Conservation (phyloP, 2,329 filamentous ascomycete genomes). For the Colletotrichum costaricense region DNA sequence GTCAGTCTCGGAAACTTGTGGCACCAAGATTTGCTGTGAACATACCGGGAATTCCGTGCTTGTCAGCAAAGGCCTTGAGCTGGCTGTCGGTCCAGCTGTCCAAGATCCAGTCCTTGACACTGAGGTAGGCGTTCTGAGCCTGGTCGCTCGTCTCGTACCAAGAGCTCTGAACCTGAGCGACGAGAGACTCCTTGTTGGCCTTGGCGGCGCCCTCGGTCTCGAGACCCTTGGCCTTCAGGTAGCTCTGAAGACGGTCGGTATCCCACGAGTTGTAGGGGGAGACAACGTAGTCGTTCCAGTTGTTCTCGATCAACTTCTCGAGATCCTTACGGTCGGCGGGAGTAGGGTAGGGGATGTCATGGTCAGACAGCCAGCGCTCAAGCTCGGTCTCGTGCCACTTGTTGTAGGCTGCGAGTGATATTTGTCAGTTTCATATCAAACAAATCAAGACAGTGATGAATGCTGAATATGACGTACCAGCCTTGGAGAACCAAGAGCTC, state of each 20-base stretch:
- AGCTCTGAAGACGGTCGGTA: constrained; percentile 72
- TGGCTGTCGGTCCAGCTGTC: constrained; percentile 96
- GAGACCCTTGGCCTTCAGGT: constrained; percentile 77
- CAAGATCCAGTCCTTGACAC: constrained; percentile 90
- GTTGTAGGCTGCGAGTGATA: constrained; percentile 79
- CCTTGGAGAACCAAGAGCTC: constrained; percentile 87
- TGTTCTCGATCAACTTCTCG: constrained; percentile 87
- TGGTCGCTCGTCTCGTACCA: constrained; percentile 87
- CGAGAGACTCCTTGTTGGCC: constrained; percentile 75
- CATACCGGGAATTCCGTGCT: constrained; percentile 80
- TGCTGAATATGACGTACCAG: constrained; percentile 68
- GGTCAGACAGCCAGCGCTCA: constrained; percentile 94
- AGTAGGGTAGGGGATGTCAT: constrained; percentile 90
- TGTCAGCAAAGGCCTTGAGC: constrained; percentile 92
- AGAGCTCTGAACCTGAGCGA: constrained; percentile 75
- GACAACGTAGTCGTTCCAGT: constrained; percentile 85
- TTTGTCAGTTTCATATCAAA: constrained; percentile 4
- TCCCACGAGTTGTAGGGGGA: constrained; percentile 84
- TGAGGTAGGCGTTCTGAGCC: constrained; percentile 76
- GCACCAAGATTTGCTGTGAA: neutral
- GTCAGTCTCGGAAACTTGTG: neutral
- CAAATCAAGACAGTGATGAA: neutral
- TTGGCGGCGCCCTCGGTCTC: constrained; percentile 75
- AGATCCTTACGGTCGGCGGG: constrained; percentile 93
- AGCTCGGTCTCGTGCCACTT: constrained; percentile 99